phyloP scores from a whole-genome alignment of 2,329 filamentous ascomycete species.

The Aphanoascus verrucosus region DNA sequence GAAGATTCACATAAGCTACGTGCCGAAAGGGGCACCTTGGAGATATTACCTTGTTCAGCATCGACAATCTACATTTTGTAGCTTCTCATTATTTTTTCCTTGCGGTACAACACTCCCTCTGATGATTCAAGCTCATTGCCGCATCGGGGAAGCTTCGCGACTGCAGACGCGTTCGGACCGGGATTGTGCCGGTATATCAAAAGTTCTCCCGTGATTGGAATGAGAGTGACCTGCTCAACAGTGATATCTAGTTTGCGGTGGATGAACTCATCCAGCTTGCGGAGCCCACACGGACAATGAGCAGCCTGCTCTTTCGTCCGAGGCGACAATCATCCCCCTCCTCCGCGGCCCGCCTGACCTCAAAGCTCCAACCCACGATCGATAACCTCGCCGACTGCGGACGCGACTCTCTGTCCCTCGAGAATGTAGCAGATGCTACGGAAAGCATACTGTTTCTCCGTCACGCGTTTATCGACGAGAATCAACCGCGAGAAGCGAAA shows the following conservation, averaged over 20 bases:
- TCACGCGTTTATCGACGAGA: conserved; percentile 50
- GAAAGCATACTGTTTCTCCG: conserved; percentile 55
- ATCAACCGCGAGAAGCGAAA: conserved; percentile 46
- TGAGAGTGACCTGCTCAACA: neutral
- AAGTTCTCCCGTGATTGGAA: neutral
- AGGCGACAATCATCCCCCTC: conserved; percentile 14
- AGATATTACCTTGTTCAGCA: too few relatives aligned
- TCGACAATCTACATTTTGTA: too few relatives aligned
- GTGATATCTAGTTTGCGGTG: neutral
- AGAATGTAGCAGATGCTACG: conserved; percentile 37
- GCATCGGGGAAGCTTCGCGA: neutral
- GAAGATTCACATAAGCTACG: too few relatives aligned
- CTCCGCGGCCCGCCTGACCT: conserved; percentile 27
- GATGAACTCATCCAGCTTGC: neutral
- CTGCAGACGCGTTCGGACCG: too few relatives aligned
- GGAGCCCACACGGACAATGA: conserved; percentile 12
- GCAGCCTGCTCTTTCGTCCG: conserved; percentile 9
- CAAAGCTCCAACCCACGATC: conserved; percentile 31
- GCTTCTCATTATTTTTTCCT: too few relatives aligned
- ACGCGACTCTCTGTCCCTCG: conserved; percentile 23
- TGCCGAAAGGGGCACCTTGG: too few relatives aligned
- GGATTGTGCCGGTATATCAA: too few relatives aligned
- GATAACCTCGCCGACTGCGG: conserved; percentile 27
- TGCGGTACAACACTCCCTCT: too few relatives aligned
- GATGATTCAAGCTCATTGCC: neutral